A percentile compares a stretch with the other conserved stretches of the same genome.
Conservation (phyloP, 2,329 filamentous ascomycete species). For the Aureobasidium leucospermi region DNA sequence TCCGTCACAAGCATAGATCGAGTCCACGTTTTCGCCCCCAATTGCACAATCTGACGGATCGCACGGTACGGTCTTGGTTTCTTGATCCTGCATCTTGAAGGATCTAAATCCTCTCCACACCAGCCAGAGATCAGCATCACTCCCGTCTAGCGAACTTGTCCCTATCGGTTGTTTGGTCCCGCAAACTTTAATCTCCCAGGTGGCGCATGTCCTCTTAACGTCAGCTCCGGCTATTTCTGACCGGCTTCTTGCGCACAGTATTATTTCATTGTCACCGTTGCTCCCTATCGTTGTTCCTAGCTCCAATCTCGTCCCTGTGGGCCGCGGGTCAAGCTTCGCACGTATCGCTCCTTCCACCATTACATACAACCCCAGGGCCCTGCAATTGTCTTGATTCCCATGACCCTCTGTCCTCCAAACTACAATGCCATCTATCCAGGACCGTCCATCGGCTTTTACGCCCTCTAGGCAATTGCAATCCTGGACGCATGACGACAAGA, state of each 20-base stretch:
- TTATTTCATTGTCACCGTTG: conserved; percentile 12
- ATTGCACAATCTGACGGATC: not conserved
- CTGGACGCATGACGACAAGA: not conserved
- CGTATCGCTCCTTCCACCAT: not conserved
- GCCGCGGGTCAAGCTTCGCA: not conserved
- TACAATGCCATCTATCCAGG: conserved; percentile 4
- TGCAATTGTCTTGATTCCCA: not conserved
- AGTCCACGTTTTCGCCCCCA: not conserved
- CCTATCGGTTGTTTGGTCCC: conserved; percentile 9
- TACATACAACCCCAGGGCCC: not conserved
- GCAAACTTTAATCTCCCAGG: conserved; percentile 9
- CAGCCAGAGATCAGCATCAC: conserved; percentile 8
- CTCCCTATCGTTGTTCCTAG: conserved; percentile 4
- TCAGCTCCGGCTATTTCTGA: conserved; percentile 11
- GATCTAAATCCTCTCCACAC: conserved; percentile 13
- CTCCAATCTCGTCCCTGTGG: conserved; percentile 3
- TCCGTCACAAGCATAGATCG: not conserved
- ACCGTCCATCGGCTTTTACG: not conserved
- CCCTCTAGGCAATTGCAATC: not conserved
- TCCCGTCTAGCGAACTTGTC: conserved; percentile 12
- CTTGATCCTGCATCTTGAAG: conserved; percentile 12
- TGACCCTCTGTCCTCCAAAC: not conserved
- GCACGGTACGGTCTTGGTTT: not conserved
- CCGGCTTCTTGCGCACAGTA: conserved; percentile 9
- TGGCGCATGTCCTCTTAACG: conserved; percentile 10